Evolutionary conservation across 2,329 filamentous ascomycete species (phyloP), one percentile per base, ranked within the genome.

Genomic region (Paecilomyces sp.): DNA sequence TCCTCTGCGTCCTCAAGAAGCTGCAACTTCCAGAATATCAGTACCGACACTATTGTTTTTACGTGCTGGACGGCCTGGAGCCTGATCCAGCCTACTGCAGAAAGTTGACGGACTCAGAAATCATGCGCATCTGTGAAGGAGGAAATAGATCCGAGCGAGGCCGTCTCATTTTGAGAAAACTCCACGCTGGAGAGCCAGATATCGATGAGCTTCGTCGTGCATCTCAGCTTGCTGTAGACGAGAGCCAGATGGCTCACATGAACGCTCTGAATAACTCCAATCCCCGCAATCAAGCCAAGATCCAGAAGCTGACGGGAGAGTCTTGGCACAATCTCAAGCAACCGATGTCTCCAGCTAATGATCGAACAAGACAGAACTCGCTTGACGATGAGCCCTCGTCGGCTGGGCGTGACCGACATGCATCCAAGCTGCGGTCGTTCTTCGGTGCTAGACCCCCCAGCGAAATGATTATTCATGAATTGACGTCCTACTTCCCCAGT

Each of bases 401-500:
- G 6, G 62, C 65, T 24, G 66, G 63, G 57, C 61, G 58, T 47
- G 73, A 74, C 58, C 73, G 70, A n/a, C 69, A 73, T 2, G 68
- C 72, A 55, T 70, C 73, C 24, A 79, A 76, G 60, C 63, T 79
- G 15, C 76, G 78, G n/a, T 78, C 77, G 64, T 97, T 97, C 76
- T 94, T 95, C 68, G 93, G 93, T 34, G 87, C 94, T 64, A 84
- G 94, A 67, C 94, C 94, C 18, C 94, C 94, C 1, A 97, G 93
- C 77, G 94, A 99, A 79, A 85, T 99, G 72, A 99, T 99, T 71
- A 93, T 93, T 28, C 96, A 94, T 24, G 94, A 99, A 72, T 80
- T 99, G 61, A 94, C 91, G 1, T 96, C 92, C 0, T 99, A 97
- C 80, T 99, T 99, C 82, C 94, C 94, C 0, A 92, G 96, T 69